Conservation (phyloP, 2,329 filamentous ascomycete species). For the Cercospora citrullina region DNA sequence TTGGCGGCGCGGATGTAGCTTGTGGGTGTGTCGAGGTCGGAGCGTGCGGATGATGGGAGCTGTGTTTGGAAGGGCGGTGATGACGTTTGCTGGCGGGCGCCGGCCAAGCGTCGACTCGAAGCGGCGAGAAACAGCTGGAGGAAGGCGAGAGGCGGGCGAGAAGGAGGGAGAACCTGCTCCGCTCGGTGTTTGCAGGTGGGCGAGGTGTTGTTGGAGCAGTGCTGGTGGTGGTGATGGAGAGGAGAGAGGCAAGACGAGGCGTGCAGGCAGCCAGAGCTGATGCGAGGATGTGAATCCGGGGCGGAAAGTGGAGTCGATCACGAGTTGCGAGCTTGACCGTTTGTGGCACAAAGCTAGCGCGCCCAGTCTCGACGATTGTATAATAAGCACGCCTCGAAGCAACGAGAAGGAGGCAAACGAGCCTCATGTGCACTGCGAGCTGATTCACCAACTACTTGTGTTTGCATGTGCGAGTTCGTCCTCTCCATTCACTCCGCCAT, state of each 20-base stretch:
- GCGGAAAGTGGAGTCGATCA: slow-evolving; percentile 4
- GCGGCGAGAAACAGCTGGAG: background rate
- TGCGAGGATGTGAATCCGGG: slow-evolving; percentile 3
- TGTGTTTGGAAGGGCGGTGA: slow-evolving; percentile 1
- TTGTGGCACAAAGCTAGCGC: background rate
- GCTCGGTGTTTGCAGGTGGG: background rate
- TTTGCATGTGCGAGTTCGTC: background rate
- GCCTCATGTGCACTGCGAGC: background rate
- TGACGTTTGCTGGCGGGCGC: slow-evolving; percentile 13
- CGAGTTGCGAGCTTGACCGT: slow-evolving; percentile 7
- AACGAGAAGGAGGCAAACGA: slow-evolving; percentile 5
- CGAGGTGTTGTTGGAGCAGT: background rate
- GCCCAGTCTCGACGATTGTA: background rate
- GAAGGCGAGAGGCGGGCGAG: background rate
- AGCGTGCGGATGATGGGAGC: slow-evolving; percentile 6
- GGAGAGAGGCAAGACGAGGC: slow-evolving; percentile 1
- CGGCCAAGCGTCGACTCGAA: slow-evolving; percentile 1
- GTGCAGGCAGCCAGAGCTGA: slow-evolving; percentile 13
- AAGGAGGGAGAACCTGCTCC: slow-evolving; percentile 12
- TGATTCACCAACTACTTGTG: background rate
- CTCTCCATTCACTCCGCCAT: background rate
- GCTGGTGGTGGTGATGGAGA: background rate
- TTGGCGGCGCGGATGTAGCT: slow-evolving; percentile 23
- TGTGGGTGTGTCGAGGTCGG: slow-evolving; percentile 1
- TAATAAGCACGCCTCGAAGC: slow-evolving; percentile 8